Percentiles rank a stretch among this genome's conserved stretches.
Conservation (phyloP, 1,284 basidiomycete genomes). For the Malassezia obtusa region DNA sequence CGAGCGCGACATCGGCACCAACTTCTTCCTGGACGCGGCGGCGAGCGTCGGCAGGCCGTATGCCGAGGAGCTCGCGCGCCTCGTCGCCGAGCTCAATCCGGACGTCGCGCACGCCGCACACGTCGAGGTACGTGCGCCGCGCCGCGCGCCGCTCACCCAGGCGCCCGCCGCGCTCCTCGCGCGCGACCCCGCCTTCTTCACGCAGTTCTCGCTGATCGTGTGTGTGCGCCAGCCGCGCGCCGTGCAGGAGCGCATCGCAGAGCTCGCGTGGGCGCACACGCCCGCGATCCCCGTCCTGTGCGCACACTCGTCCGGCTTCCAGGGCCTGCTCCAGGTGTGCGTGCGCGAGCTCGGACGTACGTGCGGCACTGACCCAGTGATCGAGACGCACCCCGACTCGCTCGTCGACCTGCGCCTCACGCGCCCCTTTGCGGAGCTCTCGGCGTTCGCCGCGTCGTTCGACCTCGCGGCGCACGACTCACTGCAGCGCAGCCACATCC, state of each 20-base stretch:
- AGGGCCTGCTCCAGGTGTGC: slow-evolving; percentile 32
- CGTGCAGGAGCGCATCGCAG: slow-evolving; percentile 27
- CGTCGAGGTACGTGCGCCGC: slow-evolving; percentile 51
- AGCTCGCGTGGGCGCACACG: slow-evolving; percentile 26
- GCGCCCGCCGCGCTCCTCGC: slow-evolving; percentile 52
- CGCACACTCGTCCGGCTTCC: slow-evolving; percentile 31
- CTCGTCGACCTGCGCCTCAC: slow-evolving; percentile 62
- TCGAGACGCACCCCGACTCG: slow-evolving; percentile 83
- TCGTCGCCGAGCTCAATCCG: slow-evolving; percentile 77
- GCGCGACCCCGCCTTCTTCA: slow-evolving; percentile 53
- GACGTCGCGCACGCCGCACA: slow-evolving; percentile 66
- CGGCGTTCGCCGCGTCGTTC: slow-evolving; percentile 22
- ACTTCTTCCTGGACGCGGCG: slow-evolving; percentile 75
- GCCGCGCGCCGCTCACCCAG: not conserved
- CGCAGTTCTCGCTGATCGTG: slow-evolving; percentile 68
- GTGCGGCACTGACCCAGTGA: slow-evolving; percentile 54
- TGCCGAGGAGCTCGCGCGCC: slow-evolving; percentile 67
- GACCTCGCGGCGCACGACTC: slow-evolving; percentile 29
- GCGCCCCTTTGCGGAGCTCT: slow-evolving; percentile 64
- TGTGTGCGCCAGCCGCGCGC: slow-evolving; percentile 53
- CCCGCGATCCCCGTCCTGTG: slow-evolving; percentile 33
- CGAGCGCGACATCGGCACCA: slow-evolving; percentile 76
- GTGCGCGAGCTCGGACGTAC: slow-evolving; percentile 35
- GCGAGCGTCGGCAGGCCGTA: slow-evolving; percentile 68
- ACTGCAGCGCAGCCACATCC: slow-evolving; percentile 36